Base-by-base conservation (phyloP, 2,329 filamentous ascomycete species). In the Biscogniauxia mediterranea region DNA sequence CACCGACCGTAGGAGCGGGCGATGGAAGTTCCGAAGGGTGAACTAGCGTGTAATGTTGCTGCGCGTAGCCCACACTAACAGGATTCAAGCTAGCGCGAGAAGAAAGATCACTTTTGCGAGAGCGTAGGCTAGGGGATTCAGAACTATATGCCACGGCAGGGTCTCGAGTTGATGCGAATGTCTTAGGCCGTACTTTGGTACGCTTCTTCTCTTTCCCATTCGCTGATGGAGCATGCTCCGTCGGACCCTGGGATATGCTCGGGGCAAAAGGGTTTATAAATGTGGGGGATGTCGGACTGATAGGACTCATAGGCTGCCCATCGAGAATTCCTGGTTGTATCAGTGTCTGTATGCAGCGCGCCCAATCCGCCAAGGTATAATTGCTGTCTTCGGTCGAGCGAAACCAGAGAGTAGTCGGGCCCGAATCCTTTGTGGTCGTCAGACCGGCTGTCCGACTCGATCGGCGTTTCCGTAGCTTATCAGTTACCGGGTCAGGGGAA, bases 361-460 rank as follows among this genome's bases (percentile, higher is more conserved):
- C 79, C 87, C 87, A 89, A 42, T 89, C 85, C 51, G 85, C 79
- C 19, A 89, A 79, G 57, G 77, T 79, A 53, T 79, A 74, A 54
- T 79, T 76, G 49, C 78, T 77, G 59, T 86, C 83, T 19, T 88
- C 83, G 4, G 80, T 76, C 0, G 80, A 76, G 32, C 87, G 84
- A 64, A 89, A 89, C 75, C 82, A 83, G 2, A 89, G 72, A 0
- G 80, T 81, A 8, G 77, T 79, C 2, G 80, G 75, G 8, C 76
- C 73, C 1, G 79, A 75, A 17, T 86, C 82, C 69, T 83, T 86
- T 60, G 75, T 80, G 6, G 77, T 73, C 9, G 81, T 81, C 21
- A 89, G 76, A 2, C 83, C 84, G 3, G 83, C 81, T 3, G 87
- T 84, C 62, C 86, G 81, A 66, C 86, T 89, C 54, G 87, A 89